Evolutionary conservation across 805 yeast genomes (phyloP).

Genomic region (Spathaspora arborariae): DNA sequence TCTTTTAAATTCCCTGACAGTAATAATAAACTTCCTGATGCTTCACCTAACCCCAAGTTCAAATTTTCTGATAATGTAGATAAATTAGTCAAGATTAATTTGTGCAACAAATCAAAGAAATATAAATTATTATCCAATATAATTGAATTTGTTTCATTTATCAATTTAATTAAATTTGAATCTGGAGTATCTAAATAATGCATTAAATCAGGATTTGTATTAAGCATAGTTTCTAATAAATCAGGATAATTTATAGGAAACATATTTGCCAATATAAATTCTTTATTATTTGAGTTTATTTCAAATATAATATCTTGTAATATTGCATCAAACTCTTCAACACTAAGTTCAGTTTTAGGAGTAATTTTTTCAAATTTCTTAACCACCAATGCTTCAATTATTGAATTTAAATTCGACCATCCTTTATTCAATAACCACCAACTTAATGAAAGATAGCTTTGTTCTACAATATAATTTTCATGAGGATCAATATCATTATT

Average conservation of each 20-base stretch:
- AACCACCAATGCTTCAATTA: conserved; percentile 54
- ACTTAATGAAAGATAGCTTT: conserved; percentile 78
- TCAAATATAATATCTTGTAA: conserved; percentile 20
- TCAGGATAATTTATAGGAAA: conserved; percentile 38
- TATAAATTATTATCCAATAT: conserved; percentile 26
- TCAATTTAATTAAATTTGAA: conserved; percentile 34
- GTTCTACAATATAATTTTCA: conserved; percentile 59
- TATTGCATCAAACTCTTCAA: conserved; percentile 51
- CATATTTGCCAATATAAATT: conserved; percentile 18
- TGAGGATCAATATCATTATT: conserved; percentile 13
- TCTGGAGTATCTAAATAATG: conserved; percentile 33
- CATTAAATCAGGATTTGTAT: conserved; percentile 41
- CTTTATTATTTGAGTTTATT: conserved; percentile 13
- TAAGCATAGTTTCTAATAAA: conserved; percentile 45
- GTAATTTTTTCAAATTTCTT: conserved; percentile 58
- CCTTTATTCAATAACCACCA: conserved; percentile 96
- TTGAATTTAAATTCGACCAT: conserved; percentile 55
- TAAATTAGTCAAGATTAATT: conserved; percentile 31
- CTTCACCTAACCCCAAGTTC: conserved; percentile 17
- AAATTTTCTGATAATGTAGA: conserved; percentile 34
- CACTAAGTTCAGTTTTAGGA: conserved; percentile 68
- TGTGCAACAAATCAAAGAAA: conserved; percentile 26
- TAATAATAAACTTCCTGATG: conserved; percentile 4
- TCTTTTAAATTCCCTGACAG: conserved; percentile 10
- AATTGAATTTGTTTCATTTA: conserved; percentile 44